phyloP scores from a whole-genome alignment of 108 stramenopile species.

The Nitzschia sp. region DNA sequence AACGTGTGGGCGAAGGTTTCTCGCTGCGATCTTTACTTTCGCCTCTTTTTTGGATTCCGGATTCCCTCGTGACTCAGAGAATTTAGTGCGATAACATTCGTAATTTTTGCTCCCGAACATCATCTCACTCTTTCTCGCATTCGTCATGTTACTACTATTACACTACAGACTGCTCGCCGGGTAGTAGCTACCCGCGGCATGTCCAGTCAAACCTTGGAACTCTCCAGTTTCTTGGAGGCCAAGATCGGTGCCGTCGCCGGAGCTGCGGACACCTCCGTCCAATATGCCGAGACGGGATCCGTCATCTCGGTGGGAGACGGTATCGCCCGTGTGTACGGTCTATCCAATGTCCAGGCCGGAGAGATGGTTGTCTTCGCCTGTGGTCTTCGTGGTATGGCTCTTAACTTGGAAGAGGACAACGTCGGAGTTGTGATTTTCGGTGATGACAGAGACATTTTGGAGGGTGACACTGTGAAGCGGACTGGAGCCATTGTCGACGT shows the following conservation, averaged over 20 bases:
- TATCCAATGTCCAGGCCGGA: slow-evolving; percentile 99
- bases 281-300: slow-evolving; percentile 96
- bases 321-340: slow-evolving; percentile 99
- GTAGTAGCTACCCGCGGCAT: slow-evolving; percentile 65
- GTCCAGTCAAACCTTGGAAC: slow-evolving; percentile 94
- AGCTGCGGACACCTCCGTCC: slow-evolving; percentile 80
- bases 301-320: slow-evolving; percentile 99
- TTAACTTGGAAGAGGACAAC: slow-evolving; percentile 99
- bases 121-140: background rate
- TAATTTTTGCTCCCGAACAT: background rate
- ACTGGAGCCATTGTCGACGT: slow-evolving; percentile 99
- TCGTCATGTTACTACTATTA: background rate
- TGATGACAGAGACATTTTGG: slow-evolving; percentile 99
- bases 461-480: slow-evolving; percentile 99
- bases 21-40: background rate
- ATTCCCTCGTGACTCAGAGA: background rate
- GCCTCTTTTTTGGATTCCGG: slow-evolving; percentile 2
- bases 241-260: slow-evolving; percentile 91
- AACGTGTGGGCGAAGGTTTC: background rate
- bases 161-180: slow-evolving; percentile 64
- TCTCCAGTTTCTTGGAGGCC: slow-evolving; percentile 95
- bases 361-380: slow-evolving; percentile 99
- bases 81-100: background rate
- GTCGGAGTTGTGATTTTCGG: slow-evolving; percentile 99
- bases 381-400: slow-evolving; percentile 98